A percentile compares a stretch with the other conserved stretches of the same genome.
Evolutionary conservation across 768 basidiomycete species (phyloP).

Genomic region (Neoboletus brunneissimus): DNA sequence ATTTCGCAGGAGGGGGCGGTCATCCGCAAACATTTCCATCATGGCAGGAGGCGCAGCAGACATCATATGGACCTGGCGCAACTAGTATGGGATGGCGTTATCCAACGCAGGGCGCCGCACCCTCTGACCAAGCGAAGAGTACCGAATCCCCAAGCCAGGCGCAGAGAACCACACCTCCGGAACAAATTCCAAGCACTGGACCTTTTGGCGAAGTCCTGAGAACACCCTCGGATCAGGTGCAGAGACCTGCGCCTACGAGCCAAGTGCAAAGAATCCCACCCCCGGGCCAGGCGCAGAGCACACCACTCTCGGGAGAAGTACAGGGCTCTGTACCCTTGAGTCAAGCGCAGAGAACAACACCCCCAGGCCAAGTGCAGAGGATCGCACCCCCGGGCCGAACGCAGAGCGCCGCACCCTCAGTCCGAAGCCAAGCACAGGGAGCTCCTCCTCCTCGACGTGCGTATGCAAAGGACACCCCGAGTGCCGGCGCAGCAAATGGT

Average conservation of each 20-base stretch:
- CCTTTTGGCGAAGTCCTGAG: not conserved
- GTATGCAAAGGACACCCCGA: not conserved
- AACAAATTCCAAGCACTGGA: not conserved
- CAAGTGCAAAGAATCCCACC: not conserved
- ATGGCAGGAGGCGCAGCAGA: constrained; percentile 8
- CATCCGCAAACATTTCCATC: constrained; percentile 6
- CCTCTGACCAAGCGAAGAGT: constrained; percentile 1
- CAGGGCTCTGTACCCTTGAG: not conserved
- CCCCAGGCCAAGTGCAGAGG: not conserved
- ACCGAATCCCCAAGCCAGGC: not conserved
- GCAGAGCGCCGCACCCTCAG: not conserved
- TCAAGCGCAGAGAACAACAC: not conserved
- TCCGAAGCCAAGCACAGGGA: not conserved
- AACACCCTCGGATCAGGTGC: not conserved
- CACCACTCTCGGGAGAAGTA: not conserved
- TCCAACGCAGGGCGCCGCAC: not conserved
- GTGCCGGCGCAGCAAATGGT: not conserved
- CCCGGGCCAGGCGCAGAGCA: not conserved
- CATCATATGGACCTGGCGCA: not conserved
- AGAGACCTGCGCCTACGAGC: not conserved
- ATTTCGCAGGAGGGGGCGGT: not conserved
- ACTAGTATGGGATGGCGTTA: constrained; percentile 6
- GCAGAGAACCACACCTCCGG: not conserved
- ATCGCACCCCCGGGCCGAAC: too few species aligned
- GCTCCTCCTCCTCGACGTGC: constrained; percentile 2